These are phyloP conservation scores for Hordeum pubiflorum DNA, from an alignment of 202 grass and related monocot species.

Conservation along the genomic window DNA sequence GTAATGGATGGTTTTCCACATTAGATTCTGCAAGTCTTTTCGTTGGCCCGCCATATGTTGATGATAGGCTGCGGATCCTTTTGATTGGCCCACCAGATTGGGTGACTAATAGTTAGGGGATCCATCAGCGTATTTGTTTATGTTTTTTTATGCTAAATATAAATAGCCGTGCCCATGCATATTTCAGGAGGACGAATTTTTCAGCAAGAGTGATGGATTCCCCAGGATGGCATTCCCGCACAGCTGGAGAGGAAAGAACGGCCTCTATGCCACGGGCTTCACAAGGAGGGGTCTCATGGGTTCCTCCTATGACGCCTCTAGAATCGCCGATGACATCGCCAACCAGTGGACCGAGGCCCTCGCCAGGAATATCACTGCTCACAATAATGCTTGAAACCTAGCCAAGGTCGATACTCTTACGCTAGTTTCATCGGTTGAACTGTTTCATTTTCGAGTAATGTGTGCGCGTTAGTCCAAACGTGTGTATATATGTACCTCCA, in stretches of 20 bases:
- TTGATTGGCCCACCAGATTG: not conserved
- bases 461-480: not conserved
- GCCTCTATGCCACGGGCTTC: conserved; percentile 70
- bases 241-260: conserved; percentile 66
- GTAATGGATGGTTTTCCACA: not conserved
- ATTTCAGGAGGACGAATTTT: conserved; percentile 51
- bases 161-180: not conserved
- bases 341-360: conserved; percentile 54
- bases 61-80: not conserved
- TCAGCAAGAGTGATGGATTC: conserved; percentile 50
- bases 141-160: not conserved
- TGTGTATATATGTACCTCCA: not conserved
- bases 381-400: not conserved
- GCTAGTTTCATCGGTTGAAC: not conserved
- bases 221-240: conserved; percentile 58
- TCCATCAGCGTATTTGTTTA: not conserved
- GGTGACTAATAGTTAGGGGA: not conserved
- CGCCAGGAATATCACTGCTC: not conserved
- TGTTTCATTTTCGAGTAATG: not conserved
- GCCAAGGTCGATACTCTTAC: not conserved
- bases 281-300: conserved; percentile 59
- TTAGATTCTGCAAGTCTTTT: not conserved
- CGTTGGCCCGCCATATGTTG: conserved; percentile 1
- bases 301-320: conserved; percentile 55
- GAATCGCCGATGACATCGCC: conserved; percentile 50